Evolutionary conservation across 1,139 yeast genomes (phyloP).

Genomic region (Ashbya aceris): DNA sequence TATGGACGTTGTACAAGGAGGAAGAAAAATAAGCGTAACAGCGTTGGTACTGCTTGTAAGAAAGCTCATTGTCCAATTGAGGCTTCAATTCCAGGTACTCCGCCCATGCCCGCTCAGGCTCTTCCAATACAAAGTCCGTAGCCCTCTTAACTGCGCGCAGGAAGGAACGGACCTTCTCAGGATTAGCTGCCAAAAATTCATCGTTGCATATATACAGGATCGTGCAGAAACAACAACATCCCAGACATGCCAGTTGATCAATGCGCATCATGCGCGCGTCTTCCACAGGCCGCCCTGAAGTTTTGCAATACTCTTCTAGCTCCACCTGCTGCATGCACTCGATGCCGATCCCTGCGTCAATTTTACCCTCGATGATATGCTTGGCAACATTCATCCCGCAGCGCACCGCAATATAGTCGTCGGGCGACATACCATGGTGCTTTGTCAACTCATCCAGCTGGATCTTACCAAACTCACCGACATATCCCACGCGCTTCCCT

Average conservation of each 20-base stretch:
- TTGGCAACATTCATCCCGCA: conserved; percentile 56
- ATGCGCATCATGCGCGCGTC: conserved; percentile 51
- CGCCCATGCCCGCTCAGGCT: conserved; percentile 40
- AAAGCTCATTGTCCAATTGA: conserved; percentile 36
- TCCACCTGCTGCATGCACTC: conserved; percentile 54
- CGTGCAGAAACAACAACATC: conserved; percentile 54
- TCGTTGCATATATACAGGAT: conserved; percentile 48
- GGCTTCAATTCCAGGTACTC: conserved; percentile 44
- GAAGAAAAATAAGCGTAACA: conserved; percentile 45
- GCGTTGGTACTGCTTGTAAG: conserved; percentile 42
- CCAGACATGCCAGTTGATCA: conserved; percentile 48
- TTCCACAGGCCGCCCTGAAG: conserved; percentile 37
- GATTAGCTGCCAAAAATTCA: conserved; percentile 39
- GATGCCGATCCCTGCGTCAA: conserved; percentile 52
- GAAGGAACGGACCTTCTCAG: conserved; percentile 39
- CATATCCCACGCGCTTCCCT: conserved; percentile 48
- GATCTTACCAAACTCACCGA: conserved; percentile 52
- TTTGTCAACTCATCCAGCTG: conserved; percentile 49
- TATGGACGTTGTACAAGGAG: conserved; percentile 43
- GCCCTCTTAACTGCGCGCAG: conserved; percentile 43
- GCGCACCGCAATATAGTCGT: conserved; percentile 50
- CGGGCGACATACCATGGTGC: conserved; percentile 47
- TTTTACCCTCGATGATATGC: conserved; percentile 44
- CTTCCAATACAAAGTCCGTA: conserved; percentile 38
- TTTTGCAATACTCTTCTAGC: conserved; percentile 42